Percentiles rank a stretch among this genome's conserved stretches.
Conservation (phyloP, 768 basidiomycete genomes). For the Pleurotus tuber-regium region DNA sequence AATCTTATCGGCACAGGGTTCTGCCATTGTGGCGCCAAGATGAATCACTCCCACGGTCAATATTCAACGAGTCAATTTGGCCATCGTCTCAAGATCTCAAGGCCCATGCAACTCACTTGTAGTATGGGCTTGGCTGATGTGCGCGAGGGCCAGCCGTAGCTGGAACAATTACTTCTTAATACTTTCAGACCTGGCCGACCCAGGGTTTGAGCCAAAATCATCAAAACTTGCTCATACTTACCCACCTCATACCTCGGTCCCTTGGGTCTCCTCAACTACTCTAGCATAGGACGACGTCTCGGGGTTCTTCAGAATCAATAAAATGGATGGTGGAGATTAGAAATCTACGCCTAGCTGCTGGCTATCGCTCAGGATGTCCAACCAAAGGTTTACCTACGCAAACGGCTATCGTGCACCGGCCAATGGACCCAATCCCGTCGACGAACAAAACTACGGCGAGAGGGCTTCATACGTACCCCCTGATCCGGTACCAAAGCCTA, state of each 20-base stretch:
- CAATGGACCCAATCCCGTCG: not conserved
- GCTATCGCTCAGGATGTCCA: too few species aligned
- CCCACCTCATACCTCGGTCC: constrained; percentile 1
- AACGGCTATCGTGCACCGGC: not conserved
- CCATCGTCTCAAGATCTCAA: too few species aligned
- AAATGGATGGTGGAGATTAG: not conserved
- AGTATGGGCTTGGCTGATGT: too few species aligned
- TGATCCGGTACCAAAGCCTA: not conserved
- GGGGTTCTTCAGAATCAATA: not conserved
- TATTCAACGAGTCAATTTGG: too few species aligned
- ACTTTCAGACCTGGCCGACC: not conserved
- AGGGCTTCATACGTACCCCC: not conserved
- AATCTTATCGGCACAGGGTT: too few species aligned
- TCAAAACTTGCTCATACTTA: too few species aligned
- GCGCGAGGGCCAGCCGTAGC: too few species aligned
- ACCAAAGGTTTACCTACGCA: not conserved
- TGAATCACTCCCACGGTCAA: too few species aligned
- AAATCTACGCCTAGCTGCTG: not conserved
- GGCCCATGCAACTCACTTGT: too few species aligned
- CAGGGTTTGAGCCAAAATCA: not conserved
- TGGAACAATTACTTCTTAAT: too few species aligned
- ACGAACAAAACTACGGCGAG: not conserved
- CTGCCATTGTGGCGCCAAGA: too few species aligned
- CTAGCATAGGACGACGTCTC: not conserved
- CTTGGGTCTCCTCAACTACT: not conserved